Conservation (phyloP, 352 stramenopile species). For the Globisporangium apiculatum region DNA sequence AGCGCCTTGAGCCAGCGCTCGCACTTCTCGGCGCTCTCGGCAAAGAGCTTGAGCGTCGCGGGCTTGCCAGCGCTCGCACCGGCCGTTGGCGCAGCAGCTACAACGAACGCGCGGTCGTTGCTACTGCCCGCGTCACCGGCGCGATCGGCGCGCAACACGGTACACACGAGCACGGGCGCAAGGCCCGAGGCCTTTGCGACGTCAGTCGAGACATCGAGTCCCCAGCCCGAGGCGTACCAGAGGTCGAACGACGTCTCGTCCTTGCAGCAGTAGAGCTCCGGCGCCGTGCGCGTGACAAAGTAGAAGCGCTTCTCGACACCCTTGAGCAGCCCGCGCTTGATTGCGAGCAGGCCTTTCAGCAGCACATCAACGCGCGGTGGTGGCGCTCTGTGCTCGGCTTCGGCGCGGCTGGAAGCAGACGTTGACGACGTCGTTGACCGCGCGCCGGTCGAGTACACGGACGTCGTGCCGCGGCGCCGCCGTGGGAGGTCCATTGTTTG, state of each 20-base stretch:
- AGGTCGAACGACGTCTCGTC: slow-evolving; percentile 58
- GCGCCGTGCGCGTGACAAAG: slow-evolving; percentile 28
- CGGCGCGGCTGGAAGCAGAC: neutral
- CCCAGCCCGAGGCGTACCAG: slow-evolving; percentile 42
- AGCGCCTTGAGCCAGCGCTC: slow-evolving; percentile 49
- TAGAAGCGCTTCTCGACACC: slow-evolving; percentile 60
- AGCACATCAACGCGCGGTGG: slow-evolving; percentile 22
- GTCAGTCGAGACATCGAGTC: slow-evolving; percentile 23
- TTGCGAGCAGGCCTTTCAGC: slow-evolving; percentile 36
- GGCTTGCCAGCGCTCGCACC: slow-evolving; percentile 34
- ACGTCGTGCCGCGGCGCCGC: slow-evolving; percentile 4
- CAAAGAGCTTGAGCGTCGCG: slow-evolving; percentile 30
- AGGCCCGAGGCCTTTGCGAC: slow-evolving; percentile 19
- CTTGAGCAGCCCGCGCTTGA: slow-evolving; percentile 45
- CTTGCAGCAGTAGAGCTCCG: slow-evolving; percentile 55
- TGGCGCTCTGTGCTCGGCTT: neutral
- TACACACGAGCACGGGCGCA: slow-evolving; percentile 33
- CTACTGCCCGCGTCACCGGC: slow-evolving; percentile 13
- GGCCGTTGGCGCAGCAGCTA: slow-evolving; percentile 19
- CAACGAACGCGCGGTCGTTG: slow-evolving; percentile 32
- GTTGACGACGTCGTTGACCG: slow-evolving; percentile 3
- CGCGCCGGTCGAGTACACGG: slow-evolving; percentile 5
- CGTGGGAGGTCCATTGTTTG: slow-evolving; percentile 2
- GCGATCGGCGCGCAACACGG: slow-evolving; percentile 43
- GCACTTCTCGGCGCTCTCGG: slow-evolving; percentile 31